Evolutionary conservation across 768 basidiomycete genomes (phyloP).

Genomic region (Kwoniella sp.): DNA sequence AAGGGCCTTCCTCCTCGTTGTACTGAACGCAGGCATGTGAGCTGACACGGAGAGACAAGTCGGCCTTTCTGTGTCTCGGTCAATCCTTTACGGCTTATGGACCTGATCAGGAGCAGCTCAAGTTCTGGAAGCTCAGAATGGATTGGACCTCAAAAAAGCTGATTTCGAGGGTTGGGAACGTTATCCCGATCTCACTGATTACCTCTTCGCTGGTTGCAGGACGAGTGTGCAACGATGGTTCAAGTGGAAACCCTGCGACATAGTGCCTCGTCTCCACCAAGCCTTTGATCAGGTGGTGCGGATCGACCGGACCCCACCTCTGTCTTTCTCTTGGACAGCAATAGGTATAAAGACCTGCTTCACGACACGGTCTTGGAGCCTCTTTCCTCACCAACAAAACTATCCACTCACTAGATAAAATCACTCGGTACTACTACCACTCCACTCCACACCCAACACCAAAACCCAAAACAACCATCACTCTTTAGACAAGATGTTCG

Average conservation of each 20-base stretch:
- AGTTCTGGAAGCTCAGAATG: constrained; percentile 1
- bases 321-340: neutral
- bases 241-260: neutral
- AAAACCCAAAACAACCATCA: constrained; percentile 5
- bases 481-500: constrained; percentile 39
- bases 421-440: neutral
- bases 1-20: neutral
- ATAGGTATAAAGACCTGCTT: constrained; percentile 19
- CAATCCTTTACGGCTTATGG: neutral
- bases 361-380: neutral
- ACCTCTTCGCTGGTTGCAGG: neutral
- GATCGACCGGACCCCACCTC: neutral
- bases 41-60: neutral
- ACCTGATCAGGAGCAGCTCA: neutral
- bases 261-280: neutral
- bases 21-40: too few species aligned
- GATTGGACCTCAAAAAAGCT: neutral
- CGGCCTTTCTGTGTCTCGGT: neutral
- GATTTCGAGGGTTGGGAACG: constrained; percentile 1
- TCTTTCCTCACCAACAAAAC: constrained; percentile 3
- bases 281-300: neutral
- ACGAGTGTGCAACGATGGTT: neutral
- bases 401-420: neutral
- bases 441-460: constrained; percentile 3
- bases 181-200: neutral